Conservation (phyloP, 148 eudicot genomes). For the Persicaria tinctoria region DNA sequence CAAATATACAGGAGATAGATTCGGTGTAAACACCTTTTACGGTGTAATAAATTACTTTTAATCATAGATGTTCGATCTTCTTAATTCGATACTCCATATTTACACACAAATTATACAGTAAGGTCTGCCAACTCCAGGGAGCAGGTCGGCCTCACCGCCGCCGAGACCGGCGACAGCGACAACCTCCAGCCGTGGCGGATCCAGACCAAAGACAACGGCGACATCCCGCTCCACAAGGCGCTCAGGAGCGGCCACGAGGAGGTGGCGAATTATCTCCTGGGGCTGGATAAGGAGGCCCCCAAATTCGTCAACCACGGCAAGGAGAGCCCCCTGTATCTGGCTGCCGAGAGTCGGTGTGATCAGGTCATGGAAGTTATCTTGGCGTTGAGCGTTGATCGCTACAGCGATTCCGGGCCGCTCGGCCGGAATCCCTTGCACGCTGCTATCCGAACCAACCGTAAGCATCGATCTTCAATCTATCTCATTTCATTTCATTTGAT, state of each 20-base stretch:
- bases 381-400: neutral
- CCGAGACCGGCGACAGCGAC: neutral
- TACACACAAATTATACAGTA: no score
- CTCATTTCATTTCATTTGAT: neutral
- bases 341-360: neutral
- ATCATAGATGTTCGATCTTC: no score
- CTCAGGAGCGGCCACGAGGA: constrained; percentile 1
- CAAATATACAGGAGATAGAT: no score
- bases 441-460: neutral
- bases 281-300: neutral
- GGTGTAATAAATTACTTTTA: no score
- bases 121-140: neutral
- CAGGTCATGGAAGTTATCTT: neutral
- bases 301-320: neutral
- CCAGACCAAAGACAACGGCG: neutral
- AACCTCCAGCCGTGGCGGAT: neutral
- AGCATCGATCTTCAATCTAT: neutral
- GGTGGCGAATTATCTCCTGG: neutral
- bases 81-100: no score
- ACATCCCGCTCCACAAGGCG: constrained; percentile 2
- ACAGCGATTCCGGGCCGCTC: neutral
- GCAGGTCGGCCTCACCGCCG: neutral
- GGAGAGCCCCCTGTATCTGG: constrained; percentile 9
- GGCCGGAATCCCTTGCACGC: constrained; percentile 10
- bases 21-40: no score